A percentile compares a stretch with the other conserved stretches of the same genome.
Evolutionary conservation across 805 yeast genomes (phyloP).

Genomic region (Candida caryicola): DNA sequence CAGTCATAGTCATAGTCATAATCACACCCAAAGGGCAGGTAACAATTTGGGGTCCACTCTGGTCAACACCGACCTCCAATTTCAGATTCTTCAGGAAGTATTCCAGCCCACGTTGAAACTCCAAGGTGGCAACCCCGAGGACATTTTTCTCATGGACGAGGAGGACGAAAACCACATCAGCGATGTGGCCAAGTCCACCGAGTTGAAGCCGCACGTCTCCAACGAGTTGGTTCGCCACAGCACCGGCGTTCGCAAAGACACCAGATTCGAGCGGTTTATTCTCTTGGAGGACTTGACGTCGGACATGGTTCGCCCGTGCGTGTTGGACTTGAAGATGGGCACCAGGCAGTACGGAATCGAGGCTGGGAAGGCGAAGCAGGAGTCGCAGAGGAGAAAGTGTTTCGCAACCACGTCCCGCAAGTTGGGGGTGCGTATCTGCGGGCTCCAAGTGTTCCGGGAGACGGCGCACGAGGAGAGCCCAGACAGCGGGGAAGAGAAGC

Average conservation of each 20-base stretch:
- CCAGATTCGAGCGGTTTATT: conserved; percentile 76
- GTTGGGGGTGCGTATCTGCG: conserved; percentile 92
- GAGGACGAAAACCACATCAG: conserved; percentile 1
- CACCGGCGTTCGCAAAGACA: conserved; percentile 35
- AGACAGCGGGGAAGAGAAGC: not conserved
- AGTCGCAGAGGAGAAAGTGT: conserved; percentile 82
- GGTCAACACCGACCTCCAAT: conserved; percentile 38
- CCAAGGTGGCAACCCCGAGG: conserved; percentile 20
- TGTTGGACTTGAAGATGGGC: conserved; percentile 95
- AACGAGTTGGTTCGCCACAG: not conserved
- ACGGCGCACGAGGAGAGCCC: conserved; percentile 3
- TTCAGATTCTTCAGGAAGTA: conserved; percentile 37
- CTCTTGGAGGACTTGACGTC: conserved; percentile 86
- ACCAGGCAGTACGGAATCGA: conserved; percentile 98
- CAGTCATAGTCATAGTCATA: conserved; percentile 2
- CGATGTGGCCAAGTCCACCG: not conserved
- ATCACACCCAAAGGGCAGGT: conserved; percentile 4
- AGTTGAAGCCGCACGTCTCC: not conserved
- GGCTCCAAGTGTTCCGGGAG: conserved; percentile 56
- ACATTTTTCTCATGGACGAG: conserved; percentile 47
- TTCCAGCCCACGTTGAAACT: conserved; percentile 23
- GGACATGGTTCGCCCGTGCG: conserved; percentile 83
- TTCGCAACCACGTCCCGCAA: conserved; percentile 70
- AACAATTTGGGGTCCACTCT: conserved; percentile 31
- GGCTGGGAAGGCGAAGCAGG: conserved; percentile 66